Percentiles rank a stretch among this genome's conserved stretches.
Evolutionary conservation across 2,329 filamentous ascomycete species (phyloP).

Genomic region (Aspergillus proliferans): DNA sequence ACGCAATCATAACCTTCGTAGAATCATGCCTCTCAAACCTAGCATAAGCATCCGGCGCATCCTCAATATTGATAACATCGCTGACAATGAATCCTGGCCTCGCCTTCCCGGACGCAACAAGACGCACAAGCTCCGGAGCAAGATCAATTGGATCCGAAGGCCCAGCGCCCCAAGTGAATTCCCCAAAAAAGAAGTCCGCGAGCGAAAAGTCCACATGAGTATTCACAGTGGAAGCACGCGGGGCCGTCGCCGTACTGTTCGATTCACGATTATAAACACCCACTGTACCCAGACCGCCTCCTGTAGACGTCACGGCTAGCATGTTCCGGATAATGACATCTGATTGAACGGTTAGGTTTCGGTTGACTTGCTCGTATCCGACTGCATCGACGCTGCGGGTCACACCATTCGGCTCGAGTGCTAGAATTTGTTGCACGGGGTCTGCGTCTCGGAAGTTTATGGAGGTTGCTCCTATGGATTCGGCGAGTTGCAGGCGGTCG

Average conservation of each 20-base stretch:
- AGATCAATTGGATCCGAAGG: slow-evolving; percentile 6
- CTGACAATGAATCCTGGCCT: slow-evolving; percentile 23
- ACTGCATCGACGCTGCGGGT: slow-evolving; percentile 9
- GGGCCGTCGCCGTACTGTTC: slow-evolving; percentile 9
- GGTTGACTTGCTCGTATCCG: slow-evolving; percentile 10
- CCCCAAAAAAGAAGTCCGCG: slow-evolving; percentile 12
- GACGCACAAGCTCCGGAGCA: slow-evolving; percentile 12
- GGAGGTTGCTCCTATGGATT: slow-evolving; percentile 51
- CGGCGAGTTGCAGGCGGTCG: slow-evolving; percentile 53
- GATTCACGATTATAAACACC: slow-evolving; percentile 13
- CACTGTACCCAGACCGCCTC: slow-evolving; percentile 18
- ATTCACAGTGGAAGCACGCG: slow-evolving; percentile 6
- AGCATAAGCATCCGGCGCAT: slow-evolving; percentile 20
- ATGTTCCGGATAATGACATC: slow-evolving; percentile 6
- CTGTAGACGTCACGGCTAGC: slow-evolving; percentile 7
- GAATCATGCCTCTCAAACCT: slow-evolving; percentile 18
- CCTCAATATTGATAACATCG: slow-evolving; percentile 21
- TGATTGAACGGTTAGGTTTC: slow-evolving; percentile 1
- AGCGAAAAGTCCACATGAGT: slow-evolving; percentile 12
- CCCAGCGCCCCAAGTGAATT: slow-evolving; percentile 8
- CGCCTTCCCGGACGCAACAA: slow-evolving; percentile 20
- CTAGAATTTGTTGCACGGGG: slow-evolving; percentile 30
- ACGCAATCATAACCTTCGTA: slow-evolving; percentile 15
- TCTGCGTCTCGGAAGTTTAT: slow-evolving; percentile 57
- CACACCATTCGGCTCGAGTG: slow-evolving; percentile 13